phyloP scores from a whole-genome alignment of 225 moss, liverwort and hornwort genomes.

The Marchantia paleacea region DNA sequence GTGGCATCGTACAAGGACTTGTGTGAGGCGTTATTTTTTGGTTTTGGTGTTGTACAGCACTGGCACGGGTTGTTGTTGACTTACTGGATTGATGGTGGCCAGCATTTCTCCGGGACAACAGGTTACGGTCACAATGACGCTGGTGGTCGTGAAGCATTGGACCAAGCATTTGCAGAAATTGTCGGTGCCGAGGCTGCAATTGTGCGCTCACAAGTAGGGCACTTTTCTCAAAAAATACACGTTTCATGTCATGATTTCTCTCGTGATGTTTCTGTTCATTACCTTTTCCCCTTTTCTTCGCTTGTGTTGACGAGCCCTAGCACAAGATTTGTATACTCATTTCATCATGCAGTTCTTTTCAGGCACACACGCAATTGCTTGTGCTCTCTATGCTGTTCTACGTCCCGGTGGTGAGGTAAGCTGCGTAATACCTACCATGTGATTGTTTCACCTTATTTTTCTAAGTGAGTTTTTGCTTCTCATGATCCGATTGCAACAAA shows the following conservation, averaged over 20 bases:
- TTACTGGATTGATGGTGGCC: conserved; percentile 16
- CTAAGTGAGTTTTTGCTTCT: background rate
- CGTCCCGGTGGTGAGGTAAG: conserved; percentile 89
- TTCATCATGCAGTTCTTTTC: conserved; percentile 65
- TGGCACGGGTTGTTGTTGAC: background rate
- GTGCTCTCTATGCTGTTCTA: conserved; percentile 79
- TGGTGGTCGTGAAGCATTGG: conserved; percentile 86
- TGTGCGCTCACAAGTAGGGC: conserved; percentile 77
- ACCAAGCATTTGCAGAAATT: conserved; percentile 80
- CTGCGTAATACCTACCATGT: background rate
- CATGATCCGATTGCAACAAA: background rate
- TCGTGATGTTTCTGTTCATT: background rate
- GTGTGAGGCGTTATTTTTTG: too few relatives aligned
- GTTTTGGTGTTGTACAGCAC: too few relatives aligned
- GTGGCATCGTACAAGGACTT: too few relatives aligned
- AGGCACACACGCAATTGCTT: conserved; percentile 97
- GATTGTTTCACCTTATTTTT: background rate
- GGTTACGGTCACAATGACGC: conserved; percentile 95
- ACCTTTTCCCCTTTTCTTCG: background rate
- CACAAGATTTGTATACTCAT: background rate
- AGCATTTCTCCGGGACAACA: conserved; percentile 94
- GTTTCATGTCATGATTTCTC: background rate
- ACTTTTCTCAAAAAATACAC: too few relatives aligned
- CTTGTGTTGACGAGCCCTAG: background rate
- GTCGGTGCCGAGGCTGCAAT: conserved; percentile 88